Base-by-base conservation (phyloP, 371 early-diverging fungal species). In the Apophysomyces elegans region DNA sequence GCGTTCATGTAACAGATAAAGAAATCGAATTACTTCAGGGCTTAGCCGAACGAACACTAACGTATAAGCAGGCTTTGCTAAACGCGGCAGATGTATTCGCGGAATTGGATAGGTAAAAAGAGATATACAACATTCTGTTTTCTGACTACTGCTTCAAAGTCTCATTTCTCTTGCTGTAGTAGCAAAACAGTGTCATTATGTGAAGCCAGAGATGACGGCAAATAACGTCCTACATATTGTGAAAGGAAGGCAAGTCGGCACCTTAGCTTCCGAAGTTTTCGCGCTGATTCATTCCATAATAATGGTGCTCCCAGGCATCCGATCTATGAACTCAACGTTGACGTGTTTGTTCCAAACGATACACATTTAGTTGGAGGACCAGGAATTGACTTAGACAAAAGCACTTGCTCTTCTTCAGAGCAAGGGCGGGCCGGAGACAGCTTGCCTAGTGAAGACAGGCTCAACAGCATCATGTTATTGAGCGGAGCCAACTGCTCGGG, bases 401-500 rank as follows among this genome's bases (percentile, higher is more conserved):
- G 11, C 41, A 2, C 13, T 3, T 41, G 41, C 41, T 41, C 41
- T 13, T 8, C 41, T 8, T 41, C 41, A 4, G 41, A 41, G 41
- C 8, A 8, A 41, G 41, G 13, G 41, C 5, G 41, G 41, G 41
- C 4, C 2, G 13, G 11, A 41, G 5, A 8, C 21, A 50, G 2
- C n/a, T 5, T n/a, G 5, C 21, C 54, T 21, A 21, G 21, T 21
- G 54, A 50, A 21, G 9, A 38, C 41, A 36, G 50, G 2, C 65
- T 65, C 6, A 75, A 76, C n/a, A 68, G 75, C 37, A 73, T 87
- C 35, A 84, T 90, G 69, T 65, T 94, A 6, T 71, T 94, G 6
- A 90, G 88, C 14, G 94, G 92, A 0, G 88, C 94, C 1, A 94
- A 94, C 64, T 89, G 81, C 37, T 91, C 90, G 8, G 94, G 94